A percentile compares a stretch with the other conserved stretches of the same genome.
These are phyloP conservation scores for Cladosporium colombiae DNA, from an alignment of 2,329 filamentous ascomycete species.

Conservation along the genomic window DNA sequence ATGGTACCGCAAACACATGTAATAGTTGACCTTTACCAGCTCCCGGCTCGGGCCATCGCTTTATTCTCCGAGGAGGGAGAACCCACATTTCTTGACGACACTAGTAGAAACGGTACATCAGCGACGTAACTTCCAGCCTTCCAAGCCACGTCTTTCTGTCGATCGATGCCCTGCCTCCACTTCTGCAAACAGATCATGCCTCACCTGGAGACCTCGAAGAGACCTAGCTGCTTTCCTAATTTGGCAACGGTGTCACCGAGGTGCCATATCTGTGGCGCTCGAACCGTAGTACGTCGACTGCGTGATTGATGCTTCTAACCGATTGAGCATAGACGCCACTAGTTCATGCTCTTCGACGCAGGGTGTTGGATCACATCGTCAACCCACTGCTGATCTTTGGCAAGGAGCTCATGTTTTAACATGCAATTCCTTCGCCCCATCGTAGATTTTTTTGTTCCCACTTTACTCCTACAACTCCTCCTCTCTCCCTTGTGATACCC, in stretches of 20 bases:
- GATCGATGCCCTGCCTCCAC: background rate
- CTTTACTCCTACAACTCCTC: background rate
- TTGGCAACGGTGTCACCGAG: background rate
- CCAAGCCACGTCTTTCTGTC: conserved; percentile 2
- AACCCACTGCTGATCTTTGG: conserved; percentile 7
- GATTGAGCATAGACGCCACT: conserved; percentile 3
- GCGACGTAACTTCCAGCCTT: background rate
- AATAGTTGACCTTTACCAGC: background rate
- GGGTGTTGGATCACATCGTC: conserved; percentile 12
- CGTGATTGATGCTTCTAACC: conserved; percentile 1
- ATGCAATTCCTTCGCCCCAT: background rate
- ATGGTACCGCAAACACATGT: background rate
- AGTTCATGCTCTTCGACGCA: background rate
- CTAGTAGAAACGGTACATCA: background rate
- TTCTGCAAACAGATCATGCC: background rate
- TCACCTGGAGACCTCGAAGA: background rate
- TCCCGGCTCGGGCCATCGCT: conserved; percentile 2
- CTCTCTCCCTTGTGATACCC: background rate
- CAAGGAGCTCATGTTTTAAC: background rate
- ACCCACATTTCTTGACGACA: conserved; percentile 6
- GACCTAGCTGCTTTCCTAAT: conserved; percentile 4
- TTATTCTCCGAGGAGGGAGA: conserved; percentile 6
- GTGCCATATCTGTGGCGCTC: background rate
- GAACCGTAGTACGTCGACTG: background rate
- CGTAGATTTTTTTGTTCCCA: background rate